Percentiles rank a stretch among this genome's conserved stretches.
Evolutionary conservation across 768 basidiomycete species (phyloP).

Genomic region (Lactarius trivialis): DNA sequence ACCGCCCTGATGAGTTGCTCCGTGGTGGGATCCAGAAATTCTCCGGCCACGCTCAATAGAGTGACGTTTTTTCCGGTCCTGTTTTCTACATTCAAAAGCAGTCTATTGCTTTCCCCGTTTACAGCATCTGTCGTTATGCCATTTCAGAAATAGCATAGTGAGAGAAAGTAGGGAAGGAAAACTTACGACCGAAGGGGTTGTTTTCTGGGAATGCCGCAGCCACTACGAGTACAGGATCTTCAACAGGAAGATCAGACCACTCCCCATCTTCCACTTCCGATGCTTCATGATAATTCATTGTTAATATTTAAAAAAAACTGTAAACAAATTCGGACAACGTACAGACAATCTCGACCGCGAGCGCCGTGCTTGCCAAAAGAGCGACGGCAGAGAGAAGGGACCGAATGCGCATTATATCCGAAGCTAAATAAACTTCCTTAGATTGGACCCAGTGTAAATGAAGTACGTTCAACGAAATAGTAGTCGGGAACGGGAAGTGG

Average conservation of each 20-base stretch:
- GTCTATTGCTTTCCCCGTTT: conserved; percentile 73
- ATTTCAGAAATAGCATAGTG: background rate
- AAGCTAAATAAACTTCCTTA: background rate
- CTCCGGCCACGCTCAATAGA: conserved; percentile 56
- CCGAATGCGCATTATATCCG: conserved; percentile 19
- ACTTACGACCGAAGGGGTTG: conserved; percentile 74
- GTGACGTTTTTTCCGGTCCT: conserved; percentile 68
- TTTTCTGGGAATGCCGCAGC: conserved; percentile 58
- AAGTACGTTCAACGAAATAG: background rate
- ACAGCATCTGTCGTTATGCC: conserved; percentile 53
- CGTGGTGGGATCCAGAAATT: conserved; percentile 59
- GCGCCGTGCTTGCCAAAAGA: conserved; percentile 15
- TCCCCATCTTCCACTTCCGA: conserved; percentile 14
- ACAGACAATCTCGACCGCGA: conserved; percentile 22
- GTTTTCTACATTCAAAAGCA: conserved; percentile 65
- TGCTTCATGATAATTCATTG: background rate
- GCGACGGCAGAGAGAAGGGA: conserved; percentile 15
- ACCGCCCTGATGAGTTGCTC: conserved; percentile 69
- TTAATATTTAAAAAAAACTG: background rate
- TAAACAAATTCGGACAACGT: conserved; percentile 2
- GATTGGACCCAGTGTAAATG: background rate
- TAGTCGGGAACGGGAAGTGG: background rate
- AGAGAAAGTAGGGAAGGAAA: background rate
- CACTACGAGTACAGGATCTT: conserved; percentile 41
- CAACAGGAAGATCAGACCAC: conserved; percentile 35